phyloP scores from a whole-genome alignment of 495 filamentous ascomycete genomes.

The Saxophila tyrrhenica region DNA sequence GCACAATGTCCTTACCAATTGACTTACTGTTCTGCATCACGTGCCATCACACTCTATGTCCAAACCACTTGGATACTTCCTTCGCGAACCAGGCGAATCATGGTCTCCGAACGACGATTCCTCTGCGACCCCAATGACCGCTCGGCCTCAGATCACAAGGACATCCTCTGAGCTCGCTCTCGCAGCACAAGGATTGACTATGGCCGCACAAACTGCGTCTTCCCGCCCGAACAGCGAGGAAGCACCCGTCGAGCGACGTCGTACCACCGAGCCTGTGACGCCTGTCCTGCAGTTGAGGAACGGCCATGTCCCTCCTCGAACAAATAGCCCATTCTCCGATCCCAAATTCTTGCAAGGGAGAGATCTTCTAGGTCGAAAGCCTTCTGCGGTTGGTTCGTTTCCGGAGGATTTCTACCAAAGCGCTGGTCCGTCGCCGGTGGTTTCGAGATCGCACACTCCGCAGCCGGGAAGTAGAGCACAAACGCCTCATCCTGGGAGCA shows the following conservation, averaged over 20 bases:
- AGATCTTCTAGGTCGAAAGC: not conserved
- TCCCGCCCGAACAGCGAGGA: not conserved
- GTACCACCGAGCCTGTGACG: too few species aligned
- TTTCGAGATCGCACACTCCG: too few species aligned
- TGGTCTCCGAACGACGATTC: not conserved
- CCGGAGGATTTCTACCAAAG: not conserved
- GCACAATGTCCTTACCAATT: too few species aligned
- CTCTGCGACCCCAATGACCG: not conserved
- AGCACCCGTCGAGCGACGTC: too few species aligned
- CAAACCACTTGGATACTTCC: too few species aligned
- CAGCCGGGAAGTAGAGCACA: too few species aligned
- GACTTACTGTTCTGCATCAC: too few species aligned
- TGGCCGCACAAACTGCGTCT: not conserved
- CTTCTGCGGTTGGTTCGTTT: not conserved
- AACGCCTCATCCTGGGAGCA: too few species aligned
- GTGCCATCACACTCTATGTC: too few species aligned
- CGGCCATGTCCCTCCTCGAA: not conserved
- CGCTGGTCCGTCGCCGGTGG: not conserved
- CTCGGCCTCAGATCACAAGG: not conserved
- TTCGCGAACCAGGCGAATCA: too few species aligned
- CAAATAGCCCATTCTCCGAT: not conserved
- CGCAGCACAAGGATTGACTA: not conserved
- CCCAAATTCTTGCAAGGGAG: not conserved
- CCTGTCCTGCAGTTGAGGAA: too few species aligned
- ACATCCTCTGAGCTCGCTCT: not conserved